Base-by-base conservation (phyloP, 2,329 filamentous ascomycete genomes). In the Cyphellophora attinorum region DNA sequence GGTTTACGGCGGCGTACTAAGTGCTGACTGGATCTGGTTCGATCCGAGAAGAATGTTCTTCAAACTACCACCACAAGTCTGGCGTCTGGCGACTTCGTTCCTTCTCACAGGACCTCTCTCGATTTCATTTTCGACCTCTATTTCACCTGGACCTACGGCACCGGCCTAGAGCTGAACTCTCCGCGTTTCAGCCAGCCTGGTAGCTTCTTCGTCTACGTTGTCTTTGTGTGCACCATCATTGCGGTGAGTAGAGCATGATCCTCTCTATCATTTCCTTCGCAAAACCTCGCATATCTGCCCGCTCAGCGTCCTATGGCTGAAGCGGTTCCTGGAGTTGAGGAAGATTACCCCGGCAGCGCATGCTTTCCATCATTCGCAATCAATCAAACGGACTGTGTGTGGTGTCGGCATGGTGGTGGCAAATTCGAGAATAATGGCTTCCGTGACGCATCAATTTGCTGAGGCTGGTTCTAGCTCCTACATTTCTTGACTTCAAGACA, bases 301-400 rank as follows among this genome's bases (percentile, higher is more conserved):
- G 80, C 72, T 75, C 79, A 82, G 79, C 71, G 55, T 34, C 48
- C 53, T 62, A 72, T 79, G 75, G 68, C 79, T 83, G 79, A 79
- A 71, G 60, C 79, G 80, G 79, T 85, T 85, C 80, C 80, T 85
- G 79, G 67, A 82, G 77, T 62, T 68, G 80, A 85, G 80, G 80
- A 70, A 85, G 79, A 85, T 74, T 67, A 74, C 76, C 79, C 78
- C 72, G 75, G 67, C 72, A 71, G 67, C 68, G 69, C 62, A 50
- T 59, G 50, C 62, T 64, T 64, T 65, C 70, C 69, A 64, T 76
- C 70, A 78, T 81, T 80, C 77, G 76, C 76, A 77, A 65, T 69
- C 62, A 60, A 65, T 65, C 57, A 52, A 52, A 62, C 56, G 65
- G 74, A 66, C 67, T 72, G 67, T 65, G 62, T 67, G 74, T 67